phyloP scores from a whole-genome alignment of 345 rosid species.

The Lumnitzera racemosa region DNA sequence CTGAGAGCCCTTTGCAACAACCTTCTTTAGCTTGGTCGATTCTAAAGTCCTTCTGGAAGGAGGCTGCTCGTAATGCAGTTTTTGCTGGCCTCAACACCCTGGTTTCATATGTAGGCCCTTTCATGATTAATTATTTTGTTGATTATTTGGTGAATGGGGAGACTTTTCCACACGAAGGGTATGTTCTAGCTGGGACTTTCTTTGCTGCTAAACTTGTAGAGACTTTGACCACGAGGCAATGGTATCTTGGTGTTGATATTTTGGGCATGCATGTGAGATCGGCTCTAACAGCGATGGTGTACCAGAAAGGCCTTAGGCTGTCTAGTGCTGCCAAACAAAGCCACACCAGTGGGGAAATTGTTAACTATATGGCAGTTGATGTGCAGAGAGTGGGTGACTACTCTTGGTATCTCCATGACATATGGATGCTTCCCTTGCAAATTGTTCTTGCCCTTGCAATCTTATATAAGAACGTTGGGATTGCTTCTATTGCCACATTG shows the following conservation, averaged over 20 bases:
- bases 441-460: constrained; percentile 94
- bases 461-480: constrained; percentile 89
- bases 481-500: constrained; percentile 86
- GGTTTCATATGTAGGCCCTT: constrained; percentile 96
- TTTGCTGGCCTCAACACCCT: constrained; percentile 87
- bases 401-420: constrained; percentile 97
- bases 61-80: constrained; percentile 87
- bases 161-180: constrained; percentile 89
- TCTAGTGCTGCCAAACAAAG: constrained; percentile 88
- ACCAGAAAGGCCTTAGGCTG: constrained; percentile 80
- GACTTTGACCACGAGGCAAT: constrained; percentile 93
- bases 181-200: constrained; percentile 90
- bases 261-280: constrained; percentile 99
- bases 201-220: constrained; percentile 85
- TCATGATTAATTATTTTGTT: constrained; percentile 92
- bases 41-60: constrained; percentile 90
- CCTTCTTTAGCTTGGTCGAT: constrained; percentile 92
- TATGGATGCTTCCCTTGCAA: constrained; percentile 99
- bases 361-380: constrained; percentile 98
- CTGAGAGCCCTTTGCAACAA: constrained; percentile 62
- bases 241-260: constrained; percentile 99
- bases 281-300: constrained; percentile 95
- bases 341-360: constrained; percentile 94
- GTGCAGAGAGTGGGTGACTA: constrained; percentile 96
- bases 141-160: constrained; percentile 86